phyloP scores from a whole-genome alignment of 2,329 filamentous ascomycete genomes.

The Apiospora rasikravindrae region DNA sequence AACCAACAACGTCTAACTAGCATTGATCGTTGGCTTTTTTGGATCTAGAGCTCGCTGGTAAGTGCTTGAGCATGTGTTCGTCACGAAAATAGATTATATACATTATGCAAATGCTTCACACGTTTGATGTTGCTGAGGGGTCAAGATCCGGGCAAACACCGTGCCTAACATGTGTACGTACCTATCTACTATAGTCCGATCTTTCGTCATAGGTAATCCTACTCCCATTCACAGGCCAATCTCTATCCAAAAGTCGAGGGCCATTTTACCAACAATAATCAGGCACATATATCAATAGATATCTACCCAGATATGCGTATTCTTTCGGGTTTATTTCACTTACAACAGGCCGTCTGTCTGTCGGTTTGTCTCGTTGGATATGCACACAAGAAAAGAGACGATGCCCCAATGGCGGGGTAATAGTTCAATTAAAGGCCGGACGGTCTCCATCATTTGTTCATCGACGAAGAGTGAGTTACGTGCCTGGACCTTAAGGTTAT shows the following conservation, averaged over 20 bases:
- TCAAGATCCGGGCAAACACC: too few species aligned
- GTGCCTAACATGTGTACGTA: background rate
- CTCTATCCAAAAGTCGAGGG: background rate
- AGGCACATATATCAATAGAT: background rate
- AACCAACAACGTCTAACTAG: background rate
- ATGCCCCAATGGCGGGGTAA: background rate
- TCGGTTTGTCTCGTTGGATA: background rate
- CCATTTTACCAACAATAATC: background rate
- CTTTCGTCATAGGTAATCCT: too few species aligned
- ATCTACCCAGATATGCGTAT: background rate
- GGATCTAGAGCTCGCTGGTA: background rate
- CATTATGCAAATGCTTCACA: background rate
- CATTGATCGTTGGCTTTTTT: background rate
- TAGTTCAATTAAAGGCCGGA: background rate
- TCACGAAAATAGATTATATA: background rate
- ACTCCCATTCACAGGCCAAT: background rate
- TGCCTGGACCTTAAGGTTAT: constrained; percentile 20
- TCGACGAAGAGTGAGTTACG: background rate
- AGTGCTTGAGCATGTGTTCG: too few species aligned
- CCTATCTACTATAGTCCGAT: background rate
- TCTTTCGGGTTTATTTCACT: background rate
- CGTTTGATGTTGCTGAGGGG: background rate
- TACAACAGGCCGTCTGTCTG: background rate
- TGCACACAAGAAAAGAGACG: background rate
- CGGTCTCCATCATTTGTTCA: background rate